Base-by-base conservation (phyloP, 768 basidiomycete species). In the Naganishia randhawae region DNA sequence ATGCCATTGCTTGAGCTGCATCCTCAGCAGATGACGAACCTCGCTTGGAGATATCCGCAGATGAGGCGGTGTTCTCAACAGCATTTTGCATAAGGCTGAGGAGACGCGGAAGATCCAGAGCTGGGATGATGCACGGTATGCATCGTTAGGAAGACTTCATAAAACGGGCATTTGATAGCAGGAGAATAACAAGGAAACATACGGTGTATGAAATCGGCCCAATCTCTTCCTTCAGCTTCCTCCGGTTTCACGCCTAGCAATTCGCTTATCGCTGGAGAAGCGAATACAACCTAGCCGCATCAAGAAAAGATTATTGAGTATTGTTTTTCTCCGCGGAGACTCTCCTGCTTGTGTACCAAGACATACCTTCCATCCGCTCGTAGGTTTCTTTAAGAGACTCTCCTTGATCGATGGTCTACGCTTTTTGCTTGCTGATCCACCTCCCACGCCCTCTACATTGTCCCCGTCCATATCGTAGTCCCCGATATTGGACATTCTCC, bases 161-260 rank as follows among this genome's bases (percentile, higher is more conserved):
- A 51, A 54, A 19, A 9, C 14, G 11, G 53, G 6, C 31, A 27
- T 3, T 32, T 14, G 14, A 19, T 32, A 32, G 19, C 8, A 39
- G 7, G 19, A 25, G 50, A 1, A 16, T 37, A 8, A 25, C 29
- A 22, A 8, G n/a, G 0, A 52, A 27, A 75, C 74, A 29, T 37
- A 78, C 77, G 55, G 70, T 69, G 76, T 27, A 79, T 74, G 4
- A 78, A 48, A 19, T 80, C 76, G 8, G 77, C 67, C 66, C 77
- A 78, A 52, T 80, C 78, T 5, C 70, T 66, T 2, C 75, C 75
- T 57, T 78, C 77, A 9, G 78, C 63, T 8, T 75, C 75, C 25
- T 71, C 65, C 14, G 73, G 65, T 65, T 74, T 76, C 51, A 76
- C 73, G 37, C 74, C 75, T 10, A 78, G 51, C 72, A 78, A 73